A percentile compares a stretch with the other conserved stretches of the same genome.
Conservation (phyloP, 2,329 filamentous ascomycete species). For the Fusarium xylarioides region DNA sequence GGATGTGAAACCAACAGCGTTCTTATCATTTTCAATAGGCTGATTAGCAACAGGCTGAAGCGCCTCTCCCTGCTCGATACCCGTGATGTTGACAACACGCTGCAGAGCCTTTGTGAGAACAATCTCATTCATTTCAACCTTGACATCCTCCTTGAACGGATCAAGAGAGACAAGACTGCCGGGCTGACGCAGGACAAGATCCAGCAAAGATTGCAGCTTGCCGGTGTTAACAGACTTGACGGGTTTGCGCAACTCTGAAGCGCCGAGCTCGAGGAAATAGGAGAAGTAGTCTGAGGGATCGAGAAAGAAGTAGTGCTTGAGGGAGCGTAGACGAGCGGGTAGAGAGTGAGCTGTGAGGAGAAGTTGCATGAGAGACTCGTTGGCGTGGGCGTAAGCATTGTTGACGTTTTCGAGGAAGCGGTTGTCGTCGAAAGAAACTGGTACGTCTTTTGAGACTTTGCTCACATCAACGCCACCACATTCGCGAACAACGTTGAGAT, state of each 20-base stretch:
- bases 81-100: conserved; percentile 95
- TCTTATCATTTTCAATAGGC: conserved; percentile 80
- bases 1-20: conserved; percentile 89
- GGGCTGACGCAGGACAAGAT: conserved; percentile 94
- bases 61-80: conserved; percentile 88
- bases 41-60: conserved; percentile 77
- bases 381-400: conserved; percentile 92
- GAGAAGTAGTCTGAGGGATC: conserved; percentile 98
- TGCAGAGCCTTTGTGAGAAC: conserved; percentile 93
- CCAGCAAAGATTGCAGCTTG: conserved; percentile 95
- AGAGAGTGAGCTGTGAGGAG: conserved; percentile 93
- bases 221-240: conserved; percentile 88
- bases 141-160: conserved; percentile 98
- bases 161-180: conserved; percentile 93
- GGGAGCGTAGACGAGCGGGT: conserved; percentile 83
- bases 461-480: conserved; percentile 96
- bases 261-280: conserved; percentile 92
- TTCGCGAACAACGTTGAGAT: conserved; percentile 96
- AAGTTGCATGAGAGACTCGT: conserved; percentile 89
- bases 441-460: conserved; percentile 87
- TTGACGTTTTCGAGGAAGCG: conserved; percentile 97
- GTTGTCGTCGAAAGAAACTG: conserved; percentile 88
- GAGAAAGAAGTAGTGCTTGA: conserved; percentile 99
- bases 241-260: conserved; percentile 89
- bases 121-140: conserved; percentile 95